Conservation (phyloP, 1,284 basidiomycete species). For the Apiotrichum porosum region DNA sequence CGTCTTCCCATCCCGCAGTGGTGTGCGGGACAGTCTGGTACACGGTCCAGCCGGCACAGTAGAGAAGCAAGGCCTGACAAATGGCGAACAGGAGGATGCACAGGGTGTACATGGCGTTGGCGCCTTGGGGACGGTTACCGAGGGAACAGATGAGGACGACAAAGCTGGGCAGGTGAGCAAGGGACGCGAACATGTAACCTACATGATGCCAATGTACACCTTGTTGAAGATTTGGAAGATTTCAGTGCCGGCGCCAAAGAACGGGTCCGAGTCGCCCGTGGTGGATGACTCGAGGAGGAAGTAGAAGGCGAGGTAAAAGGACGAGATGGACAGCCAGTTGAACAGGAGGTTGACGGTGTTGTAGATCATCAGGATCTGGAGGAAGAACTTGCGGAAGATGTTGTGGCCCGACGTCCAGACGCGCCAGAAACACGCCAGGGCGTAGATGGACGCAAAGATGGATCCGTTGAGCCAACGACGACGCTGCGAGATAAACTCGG, state of each 20-base stretch:
- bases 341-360: slow-evolving; percentile 42
- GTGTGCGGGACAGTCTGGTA: slow-evolving; percentile 76
- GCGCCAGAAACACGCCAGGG: slow-evolving; percentile 73
- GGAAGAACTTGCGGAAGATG: slow-evolving; percentile 72
- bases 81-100: slow-evolving; percentile 41
- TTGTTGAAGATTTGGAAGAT: slow-evolving; percentile 77
- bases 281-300: slow-evolving; percentile 65
- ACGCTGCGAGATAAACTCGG: slow-evolving; percentile 86
- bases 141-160: slow-evolving; percentile 47
- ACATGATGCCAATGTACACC: slow-evolving; percentile 53
- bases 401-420: slow-evolving; percentile 89
- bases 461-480: slow-evolving; percentile 82
- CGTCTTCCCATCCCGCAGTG: slow-evolving; percentile 64
- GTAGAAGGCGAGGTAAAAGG: slow-evolving; percentile 46
- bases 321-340: slow-evolving; percentile 70
- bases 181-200: slow-evolving; percentile 4
- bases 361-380: slow-evolving; percentile 57
- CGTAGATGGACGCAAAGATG: slow-evolving; percentile 68
- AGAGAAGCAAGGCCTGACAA: slow-evolving; percentile 53
- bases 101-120: slow-evolving; percentile 67
- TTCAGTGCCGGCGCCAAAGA: slow-evolving; percentile 66
- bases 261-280: slow-evolving; percentile 58
- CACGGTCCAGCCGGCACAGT: slow-evolving; percentile 82
- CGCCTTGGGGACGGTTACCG: slow-evolving; percentile 79
- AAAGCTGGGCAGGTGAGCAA: slow-evolving; percentile 22